Base-by-base conservation (phyloP, 495 filamentous ascomycete species). In the Sordaria brevicollis region DNA sequence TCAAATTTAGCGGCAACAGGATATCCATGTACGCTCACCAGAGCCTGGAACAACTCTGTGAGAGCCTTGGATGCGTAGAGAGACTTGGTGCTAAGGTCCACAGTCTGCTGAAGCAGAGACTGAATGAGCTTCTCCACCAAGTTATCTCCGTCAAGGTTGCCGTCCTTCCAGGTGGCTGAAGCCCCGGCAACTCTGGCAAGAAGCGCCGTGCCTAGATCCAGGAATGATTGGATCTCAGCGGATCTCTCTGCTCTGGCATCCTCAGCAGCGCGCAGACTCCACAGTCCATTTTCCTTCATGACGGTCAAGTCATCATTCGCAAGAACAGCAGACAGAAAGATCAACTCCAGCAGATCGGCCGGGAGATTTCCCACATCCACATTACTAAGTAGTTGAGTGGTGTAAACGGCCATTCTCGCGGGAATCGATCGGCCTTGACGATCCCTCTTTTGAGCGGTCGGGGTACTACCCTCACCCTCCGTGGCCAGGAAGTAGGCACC, bases 331-430 rank as follows among this genome's bases (percentile, higher is more conserved):
- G 83, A 85, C 17, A 87, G 38, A 35, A 68, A 74, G 1, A 86
- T 71, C 6, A 80, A 73, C 66, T 79, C 79, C 0, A 86, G 36
- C 2, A 85, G 70, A 29, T 85, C 81, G 9, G 77, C 71, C 65
- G 76, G 79, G 15, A 77, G 71, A 21, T 75, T 69, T 17, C 74
- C 37, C 0, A 82, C 57, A 9, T 81, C 71, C 0, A 74, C 75
- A 10, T 76, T 73, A 0, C 74, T 77, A 15, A 94, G 70, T 13
- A 93, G 74, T 66, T 82, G 84, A 15, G 83, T 80, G 0, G 86
- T 85, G 78, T 91, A 96, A 54, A 87, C 78, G 19, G 89, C 86
- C 81, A 96, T 89, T 66, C 95, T 84, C 35, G 94, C 86, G 19
- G 92, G 87, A 67, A 86, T 81, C 1, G 93, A 93, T 25, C 87